Base-by-base conservation (phyloP, 179 eudicot species). In the Beta corolliflora region DNA sequence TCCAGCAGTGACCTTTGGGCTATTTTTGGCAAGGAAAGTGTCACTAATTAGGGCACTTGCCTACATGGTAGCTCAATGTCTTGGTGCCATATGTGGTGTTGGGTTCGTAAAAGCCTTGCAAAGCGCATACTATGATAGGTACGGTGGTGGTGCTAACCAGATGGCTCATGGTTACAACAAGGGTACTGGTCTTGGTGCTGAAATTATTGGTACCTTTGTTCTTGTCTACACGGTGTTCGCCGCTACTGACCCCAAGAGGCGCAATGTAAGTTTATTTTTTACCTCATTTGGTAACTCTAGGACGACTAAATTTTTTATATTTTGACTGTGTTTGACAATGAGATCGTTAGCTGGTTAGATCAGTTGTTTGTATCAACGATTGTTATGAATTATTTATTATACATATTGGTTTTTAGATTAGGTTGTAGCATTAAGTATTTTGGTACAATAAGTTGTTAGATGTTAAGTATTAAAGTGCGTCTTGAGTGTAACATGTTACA, bases 181-280 rank as follows among this genome's bases (percentile, higher is more conserved):
- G 78, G 95, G 95, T 9, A 85, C 88, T 0, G 95, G 93, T 0
- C 81, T 91, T 9, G 92, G 88, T 58, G 94, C 94, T 11, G 94
- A 91, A 87, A 91, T 91, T 44, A 88, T 91, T 25, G 94, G 94
- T 13, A 91, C 94, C 58, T 91, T 91, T 16, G 92, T 91, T 79
- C 84, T 91, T 83, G 94, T 91, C 79, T 91, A 91, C 91, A 90
- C 92, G 18, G 94, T 91, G 59, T 91, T 90, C 73, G 86, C 94
- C 2, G 94, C 94, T 68, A 91, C 94, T 56, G 92, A 91, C 63
- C 94, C 94, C 8, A 91, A 91, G 86, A 83, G 95, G 19, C 88
- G 45, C 71, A 93, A 93, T 9, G 95, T 91, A 86, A 84, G 92
- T 63, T 52, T 19, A 14, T 36, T 36, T 36, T 44, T 53, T 23